Conservation (phyloP, 2,329 filamentous ascomycete genomes). For the Colletotrichum paranaense region DNA sequence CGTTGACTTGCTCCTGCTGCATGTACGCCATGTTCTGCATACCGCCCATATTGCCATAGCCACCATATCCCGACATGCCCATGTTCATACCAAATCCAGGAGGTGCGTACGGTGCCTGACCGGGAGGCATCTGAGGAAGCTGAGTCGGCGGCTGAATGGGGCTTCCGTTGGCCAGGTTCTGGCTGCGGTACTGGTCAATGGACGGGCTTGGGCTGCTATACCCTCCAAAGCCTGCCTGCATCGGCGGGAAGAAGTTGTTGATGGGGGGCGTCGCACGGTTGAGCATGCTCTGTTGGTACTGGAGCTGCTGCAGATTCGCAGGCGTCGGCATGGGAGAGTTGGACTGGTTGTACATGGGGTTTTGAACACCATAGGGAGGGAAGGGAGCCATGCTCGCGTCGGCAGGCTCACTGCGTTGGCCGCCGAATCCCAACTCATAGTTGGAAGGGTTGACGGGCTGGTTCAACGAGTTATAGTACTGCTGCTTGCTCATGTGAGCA, state of each 20-base stretch:
- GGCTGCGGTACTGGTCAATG: conserved; percentile 67
- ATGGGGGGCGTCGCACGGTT: conserved; percentile 63
- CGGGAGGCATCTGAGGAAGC: conserved; percentile 54
- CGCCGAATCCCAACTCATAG: conserved; percentile 64
- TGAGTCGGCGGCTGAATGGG: conserved; percentile 59
- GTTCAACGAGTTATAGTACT: conserved; percentile 60
- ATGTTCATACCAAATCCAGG: conserved; percentile 63
- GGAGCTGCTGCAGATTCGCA: conserved; percentile 65
- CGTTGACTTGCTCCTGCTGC: conserved; percentile 67
- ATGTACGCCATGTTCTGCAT: conserved; percentile 65
- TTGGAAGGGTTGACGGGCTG: conserved; percentile 50
- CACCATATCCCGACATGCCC: conserved; percentile 56
- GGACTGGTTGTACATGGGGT: conserved; percentile 61
- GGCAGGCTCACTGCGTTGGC: conserved; percentile 63
- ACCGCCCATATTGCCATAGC: conserved; percentile 56
- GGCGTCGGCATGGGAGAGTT: conserved; percentile 58
- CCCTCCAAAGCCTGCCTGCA: conserved; percentile 67
- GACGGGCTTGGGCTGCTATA: conserved; percentile 60
- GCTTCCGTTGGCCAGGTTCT: conserved; percentile 61
- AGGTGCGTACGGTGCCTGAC: conserved; percentile 57
- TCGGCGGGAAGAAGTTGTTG: conserved; percentile 66
- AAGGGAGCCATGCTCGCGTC: conserved; percentile 64
- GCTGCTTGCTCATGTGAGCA: conserved; percentile 56
- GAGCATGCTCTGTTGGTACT: conserved; percentile 70
- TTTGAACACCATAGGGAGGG: conserved; percentile 61